Percentiles rank a stretch among this genome's conserved stretches.
These are phyloP conservation scores for Chamaecyparis obtusa DNA, from an alignment of 75 land plant species.

Conservation along the genomic window DNA sequence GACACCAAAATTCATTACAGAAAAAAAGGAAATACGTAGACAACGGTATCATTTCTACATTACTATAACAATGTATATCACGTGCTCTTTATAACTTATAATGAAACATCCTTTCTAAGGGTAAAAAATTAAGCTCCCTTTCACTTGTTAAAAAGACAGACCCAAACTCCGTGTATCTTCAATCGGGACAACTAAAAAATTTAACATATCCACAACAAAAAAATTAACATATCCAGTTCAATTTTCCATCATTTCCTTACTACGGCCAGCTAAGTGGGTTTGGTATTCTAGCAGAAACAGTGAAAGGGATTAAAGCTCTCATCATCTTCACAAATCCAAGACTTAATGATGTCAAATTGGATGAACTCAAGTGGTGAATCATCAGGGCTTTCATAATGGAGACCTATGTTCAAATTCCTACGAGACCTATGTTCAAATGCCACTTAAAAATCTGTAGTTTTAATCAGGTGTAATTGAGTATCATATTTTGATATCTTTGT, in stretches of 20 bases:
- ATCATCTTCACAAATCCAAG: too few species aligned
- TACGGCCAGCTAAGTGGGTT: background rate
- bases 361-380: too few species aligned
- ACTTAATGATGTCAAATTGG: background rate
- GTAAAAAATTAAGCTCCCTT: background rate
- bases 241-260: background rate
- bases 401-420: too few species aligned
- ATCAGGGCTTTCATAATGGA: too few species aligned
- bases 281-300: background rate
- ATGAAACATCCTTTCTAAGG: background rate
- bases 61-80: background rate
- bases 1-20: background rate
- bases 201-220: too few species aligned
- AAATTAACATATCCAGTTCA: background rate
- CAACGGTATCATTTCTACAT: background rate
- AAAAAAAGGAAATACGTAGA: background rate
- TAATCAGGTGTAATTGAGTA: too few species aligned
- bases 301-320: too few species aligned
- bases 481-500: too few species aligned
- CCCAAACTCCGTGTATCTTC: background rate
- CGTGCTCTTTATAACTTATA: background rate
- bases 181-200: too few species aligned
- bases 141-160: too few species aligned
- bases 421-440: too few species aligned
- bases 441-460: too few species aligned